Evolutionary conservation across 2,329 filamentous ascomycete species (phyloP).

Genomic region (Penicillium paneum): DNA sequence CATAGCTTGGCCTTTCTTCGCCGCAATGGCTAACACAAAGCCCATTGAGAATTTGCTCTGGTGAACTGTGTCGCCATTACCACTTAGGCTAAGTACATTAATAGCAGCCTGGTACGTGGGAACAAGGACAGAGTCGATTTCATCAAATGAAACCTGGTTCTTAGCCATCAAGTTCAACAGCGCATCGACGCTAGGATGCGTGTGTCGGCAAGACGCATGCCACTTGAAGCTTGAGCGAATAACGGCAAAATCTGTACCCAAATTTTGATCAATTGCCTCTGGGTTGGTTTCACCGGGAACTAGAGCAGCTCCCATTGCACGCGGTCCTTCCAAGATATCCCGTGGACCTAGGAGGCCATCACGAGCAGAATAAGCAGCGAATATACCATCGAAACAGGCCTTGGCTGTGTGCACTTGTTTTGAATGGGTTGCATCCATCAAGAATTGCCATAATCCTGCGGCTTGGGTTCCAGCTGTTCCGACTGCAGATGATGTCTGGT

Average conservation of each 20-base stretch:
- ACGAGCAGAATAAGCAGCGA: constrained; percentile 30
- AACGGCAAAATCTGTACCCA: constrained; percentile 27
- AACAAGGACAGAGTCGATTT: constrained; percentile 28
- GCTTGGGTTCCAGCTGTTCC: constrained; percentile 34
- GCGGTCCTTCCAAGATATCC: constrained; percentile 30
- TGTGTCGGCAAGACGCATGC: constrained; percentile 35
- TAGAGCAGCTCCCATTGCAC: constrained; percentile 27
- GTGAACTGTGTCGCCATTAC: constrained; percentile 30
- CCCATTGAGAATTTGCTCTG: constrained; percentile 38
- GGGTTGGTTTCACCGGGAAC: constrained; percentile 22
- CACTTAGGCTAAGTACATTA: constrained; percentile 30
- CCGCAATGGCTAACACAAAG: constrained; percentile 33
- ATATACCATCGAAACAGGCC: constrained; percentile 33
- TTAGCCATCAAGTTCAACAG: constrained; percentile 29
- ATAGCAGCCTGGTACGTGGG: constrained; percentile 32
- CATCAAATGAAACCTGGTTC: constrained; percentile 23
- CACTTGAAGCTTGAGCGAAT: constrained; percentile 34
- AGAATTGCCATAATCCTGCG: constrained; percentile 34
- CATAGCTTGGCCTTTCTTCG: constrained; percentile 33
- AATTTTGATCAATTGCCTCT: constrained; percentile 24
- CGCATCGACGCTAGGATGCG: constrained; percentile 33
- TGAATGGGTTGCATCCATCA: constrained; percentile 31
- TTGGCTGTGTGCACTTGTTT: constrained; percentile 35
- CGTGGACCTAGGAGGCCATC: constrained; percentile 27
- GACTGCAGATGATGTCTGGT: constrained; percentile 27